Percentiles rank a stretch among this genome's conserved stretches.
Evolutionary conservation across 176 grass and related monocot genomes (phyloP).

Genomic region (Triticum dicoccoides): DNA sequence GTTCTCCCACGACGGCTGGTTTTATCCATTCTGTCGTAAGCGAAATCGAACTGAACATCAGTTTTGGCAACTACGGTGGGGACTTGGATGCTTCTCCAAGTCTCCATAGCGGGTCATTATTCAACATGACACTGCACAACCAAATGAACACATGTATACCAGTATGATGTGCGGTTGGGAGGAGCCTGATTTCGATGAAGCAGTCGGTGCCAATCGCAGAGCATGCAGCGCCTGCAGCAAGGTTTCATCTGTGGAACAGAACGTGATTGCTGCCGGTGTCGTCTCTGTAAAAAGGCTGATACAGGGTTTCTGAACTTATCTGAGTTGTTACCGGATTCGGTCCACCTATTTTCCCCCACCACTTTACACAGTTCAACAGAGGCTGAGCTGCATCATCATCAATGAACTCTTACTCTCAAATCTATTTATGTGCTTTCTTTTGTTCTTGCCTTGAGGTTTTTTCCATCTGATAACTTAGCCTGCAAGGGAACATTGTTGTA

Average conservation of each 20-base stretch:
- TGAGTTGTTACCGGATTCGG: not conserved
- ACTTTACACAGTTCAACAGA: not conserved
- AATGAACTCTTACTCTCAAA: not conserved
- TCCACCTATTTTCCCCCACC: not conserved
- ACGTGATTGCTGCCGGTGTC: not conserved
- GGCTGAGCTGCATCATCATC: not conserved
- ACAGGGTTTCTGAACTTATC: not conserved
- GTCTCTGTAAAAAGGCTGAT: not conserved
- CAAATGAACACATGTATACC: too few relatives aligned
- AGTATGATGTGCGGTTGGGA: not conserved
- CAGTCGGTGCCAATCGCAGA: not conserved
- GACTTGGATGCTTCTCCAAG: not conserved
- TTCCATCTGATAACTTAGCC: not conserved
- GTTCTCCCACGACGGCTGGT: not conserved
- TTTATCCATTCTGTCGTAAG: constrained; percentile 36
- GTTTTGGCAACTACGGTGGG: constrained; percentile 32
- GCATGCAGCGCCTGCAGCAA: not conserved
- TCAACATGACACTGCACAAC: too few relatives aligned
- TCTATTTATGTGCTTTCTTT: not conserved
- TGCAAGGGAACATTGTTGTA: not conserved
- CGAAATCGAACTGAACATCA: constrained; percentile 59
- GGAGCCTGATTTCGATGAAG: not conserved
- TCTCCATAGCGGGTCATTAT: too few relatives aligned
- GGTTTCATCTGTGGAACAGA: not conserved
- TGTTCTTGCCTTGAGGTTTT: not conserved